These are phyloP conservation scores for Arachis hypogaea DNA, from an alignment of 306 rosid species.

Conservation along the genomic window DNA sequence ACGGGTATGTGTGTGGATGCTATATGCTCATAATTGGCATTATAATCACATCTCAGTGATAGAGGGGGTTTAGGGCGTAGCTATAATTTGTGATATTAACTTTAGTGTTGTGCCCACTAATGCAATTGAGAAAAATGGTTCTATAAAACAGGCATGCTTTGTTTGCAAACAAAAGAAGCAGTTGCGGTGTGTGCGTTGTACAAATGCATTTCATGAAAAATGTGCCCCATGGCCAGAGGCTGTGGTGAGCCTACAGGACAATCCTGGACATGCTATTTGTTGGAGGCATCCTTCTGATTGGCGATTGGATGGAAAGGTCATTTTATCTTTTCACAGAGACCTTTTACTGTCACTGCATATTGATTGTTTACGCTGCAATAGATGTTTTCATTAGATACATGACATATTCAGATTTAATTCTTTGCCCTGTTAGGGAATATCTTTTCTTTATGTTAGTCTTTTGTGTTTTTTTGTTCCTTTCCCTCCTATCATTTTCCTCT, in stretches of 20 bases:
- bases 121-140: not conserved
- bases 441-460: not conserved
- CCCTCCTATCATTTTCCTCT: no score
- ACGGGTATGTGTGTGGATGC: not conserved
- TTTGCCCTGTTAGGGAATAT: slow-evolving; percentile 3
- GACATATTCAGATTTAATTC: slow-evolving; percentile 16
- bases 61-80: not conserved
- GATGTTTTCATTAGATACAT: not conserved
- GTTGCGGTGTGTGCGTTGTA: slow-evolving; percentile 73
- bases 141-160: slow-evolving; percentile 67
- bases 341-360: slow-evolving; percentile 21
- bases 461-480: not conserved
- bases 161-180: slow-evolving; percentile 64
- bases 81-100: not conserved
- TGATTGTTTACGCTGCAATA: slow-evolving; percentile 8
- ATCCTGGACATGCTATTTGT: slow-evolving; percentile 69
- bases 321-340: slow-evolving; percentile 64
- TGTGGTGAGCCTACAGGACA: slow-evolving; percentile 54
- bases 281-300: slow-evolving; percentile 88
- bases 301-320: slow-evolving; percentile 69
- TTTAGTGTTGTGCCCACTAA: not conserved
- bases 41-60: not conserved
- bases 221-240: slow-evolving; percentile 91
- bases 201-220: slow-evolving; percentile 68
- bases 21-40: not conserved